phyloP scores from a whole-genome alignment of 768 basidiomycete species.

The Pleurotus djamor region DNA sequence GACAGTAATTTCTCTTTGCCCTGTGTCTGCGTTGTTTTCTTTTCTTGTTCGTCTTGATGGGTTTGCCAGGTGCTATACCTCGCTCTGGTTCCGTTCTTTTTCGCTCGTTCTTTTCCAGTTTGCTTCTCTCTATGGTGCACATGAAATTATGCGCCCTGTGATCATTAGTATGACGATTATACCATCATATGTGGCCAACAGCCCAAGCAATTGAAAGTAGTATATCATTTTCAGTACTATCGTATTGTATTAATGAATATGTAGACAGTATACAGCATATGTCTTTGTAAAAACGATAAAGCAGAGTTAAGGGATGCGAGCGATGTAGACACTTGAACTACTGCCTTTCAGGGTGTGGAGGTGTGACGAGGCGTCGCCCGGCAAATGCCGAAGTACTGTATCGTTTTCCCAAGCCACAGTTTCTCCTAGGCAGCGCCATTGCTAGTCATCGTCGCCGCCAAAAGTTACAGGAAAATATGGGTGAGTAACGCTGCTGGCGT shows the following conservation, averaged over 20 bases:
- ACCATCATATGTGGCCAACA: neutral
- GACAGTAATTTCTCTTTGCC: neutral
- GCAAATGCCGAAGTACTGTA: constrained; percentile 5
- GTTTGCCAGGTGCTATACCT: constrained; percentile 4
- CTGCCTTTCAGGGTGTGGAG: too few relatives aligned
- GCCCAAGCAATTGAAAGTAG: neutral
- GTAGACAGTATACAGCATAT: neutral
- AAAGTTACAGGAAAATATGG: constrained; percentile 7
- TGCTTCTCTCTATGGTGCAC: neutral
- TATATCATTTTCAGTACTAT: neutral
- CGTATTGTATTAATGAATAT: constrained; percentile 7
- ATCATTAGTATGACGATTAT: neutral
- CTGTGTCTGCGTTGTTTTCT: neutral
- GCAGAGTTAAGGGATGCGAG: too few relatives aligned
- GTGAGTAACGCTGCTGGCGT: constrained; percentile 3
- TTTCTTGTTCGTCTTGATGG: neutral
- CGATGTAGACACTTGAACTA: too few relatives aligned
- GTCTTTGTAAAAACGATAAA: neutral
- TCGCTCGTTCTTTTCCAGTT: neutral
- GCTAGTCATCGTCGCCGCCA: neutral
- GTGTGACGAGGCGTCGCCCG: neutral
- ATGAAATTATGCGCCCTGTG: neutral
- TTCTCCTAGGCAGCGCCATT: neutral
- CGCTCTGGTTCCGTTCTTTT: neutral
- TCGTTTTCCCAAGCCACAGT: constrained; percentile 2